Conservation (phyloP, 2,329 filamentous ascomycete species). For the Aureobasidium leucospermi region DNA sequence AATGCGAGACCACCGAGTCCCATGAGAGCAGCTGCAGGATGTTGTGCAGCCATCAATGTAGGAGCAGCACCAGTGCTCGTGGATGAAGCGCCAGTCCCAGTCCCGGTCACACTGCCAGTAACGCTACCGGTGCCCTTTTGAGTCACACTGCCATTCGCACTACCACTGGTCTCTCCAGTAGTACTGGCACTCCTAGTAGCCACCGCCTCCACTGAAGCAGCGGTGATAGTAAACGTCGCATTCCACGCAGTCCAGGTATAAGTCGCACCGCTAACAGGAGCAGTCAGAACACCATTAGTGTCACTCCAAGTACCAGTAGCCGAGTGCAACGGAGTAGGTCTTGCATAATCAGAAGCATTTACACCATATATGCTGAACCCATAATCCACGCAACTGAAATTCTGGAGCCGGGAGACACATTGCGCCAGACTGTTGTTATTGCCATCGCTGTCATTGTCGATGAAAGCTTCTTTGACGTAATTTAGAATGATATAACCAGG, state of each 20-base stretch:
- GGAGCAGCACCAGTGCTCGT: background rate
- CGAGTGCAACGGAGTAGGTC: background rate
- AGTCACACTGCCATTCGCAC: background rate
- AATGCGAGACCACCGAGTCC: background rate
- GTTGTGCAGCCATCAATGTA: background rate
- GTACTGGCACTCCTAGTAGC: background rate
- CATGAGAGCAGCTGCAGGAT: background rate
- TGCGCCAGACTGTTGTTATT: background rate
- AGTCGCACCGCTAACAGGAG: background rate
- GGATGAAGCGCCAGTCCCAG: background rate
- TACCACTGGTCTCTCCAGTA: background rate
- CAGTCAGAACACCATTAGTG: background rate
- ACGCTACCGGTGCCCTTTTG: no score
- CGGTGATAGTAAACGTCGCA: background rate
- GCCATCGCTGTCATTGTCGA: no score
- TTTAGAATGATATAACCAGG: background rate
- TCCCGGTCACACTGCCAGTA: background rate
- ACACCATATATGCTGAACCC: background rate
- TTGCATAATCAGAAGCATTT: conserved; percentile 1
- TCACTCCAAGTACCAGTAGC: conserved; percentile 1
- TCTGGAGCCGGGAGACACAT: background rate
- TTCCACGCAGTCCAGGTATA: background rate
- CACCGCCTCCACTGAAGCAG: background rate
- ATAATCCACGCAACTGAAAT: background rate
- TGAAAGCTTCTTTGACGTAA: background rate